A percentile compares a stretch with the other conserved stretches of the same genome.
These are phyloP conservation scores for Closterium sp. DNA, from an alignment of 139 green algal genomes.

Conservation along the genomic window DNA sequence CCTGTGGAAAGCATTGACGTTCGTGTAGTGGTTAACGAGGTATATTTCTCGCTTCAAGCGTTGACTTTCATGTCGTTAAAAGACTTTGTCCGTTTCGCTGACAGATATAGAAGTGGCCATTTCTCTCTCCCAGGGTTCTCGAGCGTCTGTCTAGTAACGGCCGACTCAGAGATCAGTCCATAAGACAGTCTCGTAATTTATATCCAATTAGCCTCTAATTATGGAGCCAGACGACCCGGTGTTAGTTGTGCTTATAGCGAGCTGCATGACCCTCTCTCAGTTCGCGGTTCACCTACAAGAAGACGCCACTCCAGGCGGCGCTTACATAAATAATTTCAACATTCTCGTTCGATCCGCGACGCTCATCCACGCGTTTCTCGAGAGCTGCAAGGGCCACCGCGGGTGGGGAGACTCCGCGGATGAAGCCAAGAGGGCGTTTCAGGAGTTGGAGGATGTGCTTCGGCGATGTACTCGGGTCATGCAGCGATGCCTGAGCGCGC, in stretches of 20 bases:
- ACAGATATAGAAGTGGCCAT: too few relatives aligned
- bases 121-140: too few relatives aligned
- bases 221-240: background rate
- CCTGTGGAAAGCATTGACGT: too few relatives aligned
- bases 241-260: background rate
- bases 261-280: background rate
- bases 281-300: background rate
- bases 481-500: slow-evolving; percentile 3
- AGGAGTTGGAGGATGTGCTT: background rate
- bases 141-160: too few relatives aligned
- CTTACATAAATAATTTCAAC: background rate
- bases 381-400: background rate
- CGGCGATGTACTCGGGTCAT: background rate
- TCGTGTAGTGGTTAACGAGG: too few relatives aligned
- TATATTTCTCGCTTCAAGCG: too few relatives aligned
- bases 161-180: too few relatives aligned
- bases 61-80: too few relatives aligned
- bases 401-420: background rate
- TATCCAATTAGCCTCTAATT: background rate
- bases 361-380: background rate
- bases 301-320: background rate
- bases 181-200: too few relatives aligned
- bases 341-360: background rate
- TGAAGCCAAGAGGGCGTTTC: background rate
- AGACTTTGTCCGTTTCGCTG: too few relatives aligned